Conservation (phyloP, 495 filamentous ascomycete genomes). For the Annulohypoxylon maeteangense region DNA sequence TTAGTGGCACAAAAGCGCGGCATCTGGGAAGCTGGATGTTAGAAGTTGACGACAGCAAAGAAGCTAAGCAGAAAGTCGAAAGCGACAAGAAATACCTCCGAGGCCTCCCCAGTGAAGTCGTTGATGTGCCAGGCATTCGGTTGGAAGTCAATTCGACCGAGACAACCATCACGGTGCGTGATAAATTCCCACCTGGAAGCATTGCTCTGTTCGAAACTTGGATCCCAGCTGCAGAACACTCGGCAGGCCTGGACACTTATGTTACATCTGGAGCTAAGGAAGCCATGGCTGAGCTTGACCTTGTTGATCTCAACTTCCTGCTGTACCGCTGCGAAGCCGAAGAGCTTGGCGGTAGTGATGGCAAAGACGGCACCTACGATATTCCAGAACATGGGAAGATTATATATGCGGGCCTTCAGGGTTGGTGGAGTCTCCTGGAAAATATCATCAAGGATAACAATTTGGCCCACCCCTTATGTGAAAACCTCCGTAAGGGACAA, state of each 20-base stretch:
- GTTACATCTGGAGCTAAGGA: slow-evolving; percentile 83
- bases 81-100: slow-evolving; percentile 75
- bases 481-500: slow-evolving; percentile 88
- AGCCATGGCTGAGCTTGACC: slow-evolving; percentile 76
- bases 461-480: slow-evolving; percentile 90
- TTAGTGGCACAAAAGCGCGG: slow-evolving; percentile 79
- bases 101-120: slow-evolving; percentile 83
- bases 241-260: slow-evolving; percentile 80
- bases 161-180: slow-evolving; percentile 82
- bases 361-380: slow-evolving; percentile 84
- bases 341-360: slow-evolving; percentile 81
- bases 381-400: slow-evolving; percentile 85
- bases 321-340: slow-evolving; percentile 94
- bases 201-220: slow-evolving; percentile 96
- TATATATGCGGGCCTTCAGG: slow-evolving; percentile 96
- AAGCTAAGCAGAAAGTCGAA: slow-evolving; percentile 69
- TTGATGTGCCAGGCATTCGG: slow-evolving; percentile 74
- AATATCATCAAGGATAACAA: slow-evolving; percentile 88
- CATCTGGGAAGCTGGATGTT: slow-evolving; percentile 89
- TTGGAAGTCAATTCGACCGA: slow-evolving; percentile 74
- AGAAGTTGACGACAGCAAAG: slow-evolving; percentile 77
- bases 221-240: slow-evolving; percentile 85
- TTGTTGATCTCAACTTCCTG: slow-evolving; percentile 90
- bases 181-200: slow-evolving; percentile 87
- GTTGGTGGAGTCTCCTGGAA: slow-evolving; percentile 96